A percentile compares a stretch with the other conserved stretches of the same genome.
phyloP scores from a whole-genome alignment of 495 filamentous ascomycete genomes.

The Podospora bellae-mahoneyi region DNA sequence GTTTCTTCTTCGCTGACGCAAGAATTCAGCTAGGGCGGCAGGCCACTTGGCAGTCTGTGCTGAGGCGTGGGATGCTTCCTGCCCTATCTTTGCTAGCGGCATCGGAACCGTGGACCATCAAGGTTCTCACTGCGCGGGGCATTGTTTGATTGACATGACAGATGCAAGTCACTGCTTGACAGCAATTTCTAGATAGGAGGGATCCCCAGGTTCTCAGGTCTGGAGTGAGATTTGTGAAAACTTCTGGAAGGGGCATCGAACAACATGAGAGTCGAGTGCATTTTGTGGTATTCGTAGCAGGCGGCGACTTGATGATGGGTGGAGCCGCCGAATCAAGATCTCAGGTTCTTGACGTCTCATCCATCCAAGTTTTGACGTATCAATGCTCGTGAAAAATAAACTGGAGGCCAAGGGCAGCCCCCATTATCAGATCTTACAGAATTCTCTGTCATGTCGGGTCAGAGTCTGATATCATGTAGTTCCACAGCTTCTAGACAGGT shows the following conservation, averaged over 20 bases:
- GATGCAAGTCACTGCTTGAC: not conserved
- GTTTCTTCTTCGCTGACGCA: slow-evolving; percentile 2
- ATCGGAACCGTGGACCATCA: not conserved
- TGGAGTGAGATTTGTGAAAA: not conserved
- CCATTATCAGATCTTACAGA: no score
- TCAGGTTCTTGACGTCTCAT: not conserved
- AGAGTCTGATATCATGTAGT: no score
- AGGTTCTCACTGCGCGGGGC: not conserved
- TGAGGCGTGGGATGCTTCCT: not conserved
- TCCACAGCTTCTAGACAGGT: no score
- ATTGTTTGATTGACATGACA: not conserved
- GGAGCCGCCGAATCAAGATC: not conserved
- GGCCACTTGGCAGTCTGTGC: not conserved
- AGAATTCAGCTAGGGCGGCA: slow-evolving; percentile 3
- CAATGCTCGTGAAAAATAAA: not conserved
- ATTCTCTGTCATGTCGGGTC: no score
- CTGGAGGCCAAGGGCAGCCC: not conserved
- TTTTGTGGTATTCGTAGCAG: not conserved
- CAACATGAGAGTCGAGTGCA: not conserved
- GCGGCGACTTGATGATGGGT: not conserved
- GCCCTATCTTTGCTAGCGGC: slow-evolving; percentile 4
- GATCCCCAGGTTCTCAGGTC: not conserved
- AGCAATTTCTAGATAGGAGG: not conserved
- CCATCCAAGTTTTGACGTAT: not conserved
- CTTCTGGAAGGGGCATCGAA: not conserved